Percentiles rank a stretch among this genome's conserved stretches.
phyloP scores from a whole-genome alignment of 73 alveolate species.

The Tetrahymena malaccensis region DNA sequence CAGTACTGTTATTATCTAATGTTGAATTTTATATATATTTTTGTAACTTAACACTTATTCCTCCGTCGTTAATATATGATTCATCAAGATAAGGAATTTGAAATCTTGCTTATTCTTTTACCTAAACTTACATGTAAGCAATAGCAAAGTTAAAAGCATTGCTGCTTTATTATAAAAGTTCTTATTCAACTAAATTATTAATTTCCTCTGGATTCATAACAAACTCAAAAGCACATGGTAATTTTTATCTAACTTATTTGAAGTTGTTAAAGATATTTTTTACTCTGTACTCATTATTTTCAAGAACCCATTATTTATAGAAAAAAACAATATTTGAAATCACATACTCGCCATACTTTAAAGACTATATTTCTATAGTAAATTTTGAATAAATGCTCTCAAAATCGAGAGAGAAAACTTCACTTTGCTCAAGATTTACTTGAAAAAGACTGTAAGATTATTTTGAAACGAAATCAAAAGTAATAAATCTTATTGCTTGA shows the following conservation, averaged over 20 bases:
- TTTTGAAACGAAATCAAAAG: neutral
- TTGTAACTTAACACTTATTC: neutral
- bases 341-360: neutral
- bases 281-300: neutral
- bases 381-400: neutral
- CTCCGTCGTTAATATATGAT: neutral
- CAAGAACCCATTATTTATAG: neutral
- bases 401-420: neutral
- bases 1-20: neutral
- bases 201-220: neutral
- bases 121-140: neutral
- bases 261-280: neutral
- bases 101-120: neutral
- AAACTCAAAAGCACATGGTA: neutral
- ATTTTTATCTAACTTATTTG: neutral
- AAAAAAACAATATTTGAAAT: neutral
- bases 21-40: neutral
- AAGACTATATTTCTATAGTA: neutral
- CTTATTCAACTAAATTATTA: neutral
- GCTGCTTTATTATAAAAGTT: neutral
- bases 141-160: neutral
- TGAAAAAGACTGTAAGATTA: neutral
- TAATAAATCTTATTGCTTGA: neutral
- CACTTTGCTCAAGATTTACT: neutral
- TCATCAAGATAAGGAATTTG: neutral